phyloP scores from a whole-genome alignment of 2,329 filamentous ascomycete genomes.

The Emmonsia crescens region DNA sequence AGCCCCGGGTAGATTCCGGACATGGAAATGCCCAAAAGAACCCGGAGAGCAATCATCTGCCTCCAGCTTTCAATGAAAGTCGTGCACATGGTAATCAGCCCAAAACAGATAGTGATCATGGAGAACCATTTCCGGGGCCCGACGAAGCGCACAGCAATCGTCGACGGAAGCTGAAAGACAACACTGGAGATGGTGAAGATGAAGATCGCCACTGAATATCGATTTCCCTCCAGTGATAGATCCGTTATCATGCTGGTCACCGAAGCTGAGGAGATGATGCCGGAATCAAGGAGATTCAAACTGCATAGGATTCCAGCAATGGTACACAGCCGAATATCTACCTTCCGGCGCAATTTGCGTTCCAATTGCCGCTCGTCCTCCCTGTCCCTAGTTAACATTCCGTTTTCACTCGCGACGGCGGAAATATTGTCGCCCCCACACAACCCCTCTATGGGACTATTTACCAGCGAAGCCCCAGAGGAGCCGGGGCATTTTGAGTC shows the following conservation, averaged over 20 bases:
- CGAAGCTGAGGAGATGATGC: constrained; percentile 58
- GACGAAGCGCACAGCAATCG: constrained; percentile 53
- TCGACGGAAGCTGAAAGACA: constrained; percentile 57
- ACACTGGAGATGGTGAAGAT: constrained; percentile 62
- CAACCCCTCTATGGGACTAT: not conserved
- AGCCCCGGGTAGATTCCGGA: constrained; percentile 37
- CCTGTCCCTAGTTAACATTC: not conserved
- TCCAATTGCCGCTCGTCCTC: constrained; percentile 3
- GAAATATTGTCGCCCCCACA: not conserved
- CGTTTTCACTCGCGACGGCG: not conserved
- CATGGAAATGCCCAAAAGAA: constrained; percentile 56
- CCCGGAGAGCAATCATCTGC: constrained; percentile 57
- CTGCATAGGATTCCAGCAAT: constrained; percentile 62
- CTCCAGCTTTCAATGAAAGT: constrained; percentile 57
- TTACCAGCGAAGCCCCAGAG: not conserved
- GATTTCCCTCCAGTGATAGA: constrained; percentile 51
- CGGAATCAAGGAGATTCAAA: constrained; percentile 58
- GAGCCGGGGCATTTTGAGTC: not conserved
- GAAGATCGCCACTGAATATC: constrained; percentile 60
- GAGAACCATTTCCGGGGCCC: constrained; percentile 55
- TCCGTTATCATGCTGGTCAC: constrained; percentile 59
- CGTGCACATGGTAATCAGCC: constrained; percentile 56
- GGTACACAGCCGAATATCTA: constrained; percentile 57
- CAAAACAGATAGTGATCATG: constrained; percentile 49
- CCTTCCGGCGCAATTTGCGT: constrained; percentile 44